Conservation (phyloP, 495 filamentous ascomycete genomes). For the Polyplosphaeria fusca region DNA sequence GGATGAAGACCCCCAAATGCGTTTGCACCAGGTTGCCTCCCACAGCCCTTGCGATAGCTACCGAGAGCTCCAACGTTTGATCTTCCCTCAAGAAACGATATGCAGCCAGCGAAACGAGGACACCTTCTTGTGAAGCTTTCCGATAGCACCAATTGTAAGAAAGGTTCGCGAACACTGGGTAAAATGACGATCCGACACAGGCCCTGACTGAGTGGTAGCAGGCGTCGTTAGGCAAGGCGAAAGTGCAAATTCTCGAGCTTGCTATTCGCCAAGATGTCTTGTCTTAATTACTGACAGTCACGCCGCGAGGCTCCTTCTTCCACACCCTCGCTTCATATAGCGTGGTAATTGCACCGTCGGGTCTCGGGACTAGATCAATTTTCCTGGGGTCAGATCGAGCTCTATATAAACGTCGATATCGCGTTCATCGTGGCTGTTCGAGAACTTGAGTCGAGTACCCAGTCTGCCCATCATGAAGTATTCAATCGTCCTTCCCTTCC, state of each 20-base stretch:
- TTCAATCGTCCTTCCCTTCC: slow-evolving; percentile 28
- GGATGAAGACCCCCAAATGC: neutral
- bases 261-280: slow-evolving; percentile 22
- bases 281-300: slow-evolving; percentile 30
- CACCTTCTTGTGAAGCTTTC: neutral
- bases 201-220: slow-evolving; percentile 5
- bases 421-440: neutral
- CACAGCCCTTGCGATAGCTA: neutral
- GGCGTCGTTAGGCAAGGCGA: too few relatives aligned
- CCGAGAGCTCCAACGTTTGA: neutral
- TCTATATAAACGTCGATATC: neutral
- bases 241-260: neutral
- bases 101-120: neutral
- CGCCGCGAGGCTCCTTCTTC: slow-evolving; percentile 17
- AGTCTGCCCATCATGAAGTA: slow-evolving; percentile 27
- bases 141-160: neutral
- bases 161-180: neutral
- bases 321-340: slow-evolving; percentile 14
- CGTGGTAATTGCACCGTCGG: slow-evolving; percentile 25
- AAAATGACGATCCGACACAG: neutral
- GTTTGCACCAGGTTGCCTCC: too few relatives aligned
- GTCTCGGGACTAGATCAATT: slow-evolving; percentile 6
- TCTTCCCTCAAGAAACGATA: neutral
- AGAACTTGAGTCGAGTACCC: neutral
- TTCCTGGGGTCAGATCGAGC: neutral